Base-by-base conservation (phyloP, 768 basidiomycete genomes). In the Russula olivacea region DNA sequence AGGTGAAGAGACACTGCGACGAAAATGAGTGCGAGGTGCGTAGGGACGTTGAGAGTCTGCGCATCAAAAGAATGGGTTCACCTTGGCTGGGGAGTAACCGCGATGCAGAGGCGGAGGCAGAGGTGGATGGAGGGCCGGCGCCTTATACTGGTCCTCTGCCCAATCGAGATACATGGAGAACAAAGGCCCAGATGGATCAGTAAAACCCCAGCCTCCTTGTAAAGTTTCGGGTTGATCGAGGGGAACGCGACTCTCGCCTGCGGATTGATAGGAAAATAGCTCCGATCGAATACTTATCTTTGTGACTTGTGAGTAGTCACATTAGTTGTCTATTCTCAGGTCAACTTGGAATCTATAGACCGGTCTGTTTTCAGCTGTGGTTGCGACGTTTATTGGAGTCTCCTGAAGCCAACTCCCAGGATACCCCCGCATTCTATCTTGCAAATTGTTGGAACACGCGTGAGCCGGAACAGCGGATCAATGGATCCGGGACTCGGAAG, bases 141-240 rank as follows among this genome's bases (percentile, higher is more conserved):
- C n/a, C 38, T 56, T 1, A 36, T 61, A 55, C 15, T 40, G 8
- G 9, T 34, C 49, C 28, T 25, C 55, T 32, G 55, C 49, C 30
- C 55, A 43, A 38, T 61, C 48, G 5, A 48, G 54, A 45, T 61
- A 61, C 40, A 61, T 61, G 49, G 48, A 61, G 55, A 61, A 61
- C 14, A 61, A 47, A 14, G 53, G 52, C 1, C 36, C 60, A 2
- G 60, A 47, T 25, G 45, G 34, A 7, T 48, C 52, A 4, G 59
- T 61, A 45, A 48, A 61, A 45, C 11, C 9, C 2, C 45, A 32
- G 19, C 25, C 60, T 55, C 25, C 59, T 1, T 45, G 43, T 14
- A n/a, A 52, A 8, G 30, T 19, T 21, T 34, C n/a, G 11, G 43
- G 6, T 23, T 25, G 17, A n/a, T 53, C 43, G 9, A 15, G 8